Evolutionary conservation across 2,329 filamentous ascomycete genomes (phyloP).

Genomic region (Nothopassalora personata): DNA sequence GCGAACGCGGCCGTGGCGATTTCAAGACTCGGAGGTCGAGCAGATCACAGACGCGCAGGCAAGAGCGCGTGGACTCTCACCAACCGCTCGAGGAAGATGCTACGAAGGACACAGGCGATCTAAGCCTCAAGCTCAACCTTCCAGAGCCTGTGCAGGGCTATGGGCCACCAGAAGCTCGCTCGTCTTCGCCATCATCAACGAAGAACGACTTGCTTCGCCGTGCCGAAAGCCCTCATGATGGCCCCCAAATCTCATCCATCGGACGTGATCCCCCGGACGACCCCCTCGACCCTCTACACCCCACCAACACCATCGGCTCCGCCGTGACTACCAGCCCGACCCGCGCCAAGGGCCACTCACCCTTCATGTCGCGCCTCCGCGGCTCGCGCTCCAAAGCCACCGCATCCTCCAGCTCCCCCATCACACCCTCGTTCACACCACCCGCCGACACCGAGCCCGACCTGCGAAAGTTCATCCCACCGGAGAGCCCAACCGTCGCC

Average conservation of each 20-base stretch:
- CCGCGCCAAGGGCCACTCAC: background rate
- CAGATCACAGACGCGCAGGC: conserved; percentile 10
- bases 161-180: background rate
- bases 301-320: background rate
- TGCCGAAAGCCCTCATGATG: background rate
- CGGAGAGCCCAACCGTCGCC: conserved; percentile 5
- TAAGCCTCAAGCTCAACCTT: background rate
- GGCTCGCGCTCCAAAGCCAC: background rate
- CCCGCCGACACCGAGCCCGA: background rate
- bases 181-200: background rate
- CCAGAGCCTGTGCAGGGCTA: background rate
- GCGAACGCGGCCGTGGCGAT: background rate
- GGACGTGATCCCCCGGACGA: background rate
- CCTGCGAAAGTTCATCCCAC: background rate
- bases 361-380: background rate
- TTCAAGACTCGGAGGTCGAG: conserved; percentile 1
- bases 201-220: background rate
- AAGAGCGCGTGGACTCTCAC: conserved; percentile 15
- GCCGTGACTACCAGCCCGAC: background rate
- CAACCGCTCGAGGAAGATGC: background rate
- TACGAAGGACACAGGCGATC: background rate
- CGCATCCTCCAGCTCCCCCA: background rate
- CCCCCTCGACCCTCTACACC: background rate
- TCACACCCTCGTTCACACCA: background rate
- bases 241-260: background rate